phyloP scores from a whole-genome alignment of 768 basidiomycete genomes.

The Floccularia luteovirens region DNA sequence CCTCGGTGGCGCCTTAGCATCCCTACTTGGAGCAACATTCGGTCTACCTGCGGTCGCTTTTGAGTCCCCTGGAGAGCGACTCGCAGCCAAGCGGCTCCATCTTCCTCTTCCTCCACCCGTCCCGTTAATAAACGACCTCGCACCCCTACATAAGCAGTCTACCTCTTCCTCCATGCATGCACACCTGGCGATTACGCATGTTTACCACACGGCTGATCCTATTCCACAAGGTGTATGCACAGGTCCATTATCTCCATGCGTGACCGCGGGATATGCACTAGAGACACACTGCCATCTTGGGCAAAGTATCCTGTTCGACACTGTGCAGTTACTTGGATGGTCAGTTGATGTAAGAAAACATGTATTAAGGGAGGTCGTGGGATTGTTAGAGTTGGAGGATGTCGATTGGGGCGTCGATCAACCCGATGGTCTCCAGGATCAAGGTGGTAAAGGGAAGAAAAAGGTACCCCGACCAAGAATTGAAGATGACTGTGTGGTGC shows the following conservation, averaged over 20 bases:
- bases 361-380: constrained; percentile 61
- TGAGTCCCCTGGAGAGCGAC: constrained; percentile 74
- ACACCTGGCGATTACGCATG: constrained; percentile 49
- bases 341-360: constrained; percentile 74
- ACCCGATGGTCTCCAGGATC: constrained; percentile 8
- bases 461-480: constrained; percentile 40
- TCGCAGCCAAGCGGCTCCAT: constrained; percentile 76
- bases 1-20: constrained; percentile 85
- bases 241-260: constrained; percentile 69
- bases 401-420: constrained; percentile 37
- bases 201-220: constrained; percentile 91
- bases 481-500: constrained; percentile 60
- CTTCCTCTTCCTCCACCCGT: constrained; percentile 68
- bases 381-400: constrained; percentile 40
- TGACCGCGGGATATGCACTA: constrained; percentile 80
- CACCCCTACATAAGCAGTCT: constrained; percentile 39
- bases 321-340: constrained; percentile 79
- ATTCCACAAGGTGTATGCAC: constrained; percentile 83
- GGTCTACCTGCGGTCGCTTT: constrained; percentile 88
- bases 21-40: constrained; percentile 86
- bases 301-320: constrained; percentile 82
- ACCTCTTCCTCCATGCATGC: constrained; percentile 13
- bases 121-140: too few species aligned
- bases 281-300: constrained; percentile 88
- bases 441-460: constrained; percentile 21